Base-by-base conservation (phyloP, 306 rosid genomes). In the Arachis stenosperma region DNA sequence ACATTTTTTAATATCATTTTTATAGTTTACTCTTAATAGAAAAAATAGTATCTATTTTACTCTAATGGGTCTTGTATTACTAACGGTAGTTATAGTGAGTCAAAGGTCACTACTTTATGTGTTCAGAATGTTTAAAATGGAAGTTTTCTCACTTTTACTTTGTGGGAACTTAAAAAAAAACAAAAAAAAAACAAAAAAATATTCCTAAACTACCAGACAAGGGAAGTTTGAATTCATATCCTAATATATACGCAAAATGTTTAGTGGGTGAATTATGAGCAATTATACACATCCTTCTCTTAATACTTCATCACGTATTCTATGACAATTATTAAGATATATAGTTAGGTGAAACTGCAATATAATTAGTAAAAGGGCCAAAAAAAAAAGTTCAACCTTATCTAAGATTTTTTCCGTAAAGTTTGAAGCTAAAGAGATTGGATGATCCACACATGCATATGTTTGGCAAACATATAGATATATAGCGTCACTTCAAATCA, bases 321-420 rank as follows among this genome's bases (percentile, higher is more conserved):
- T 33, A 52, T 61, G 69, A 40, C 81, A 44, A 75, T 67, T 46
- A 75, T 58, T 43, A 36, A 43, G 71, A 30, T 51, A 22, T 22
- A 22, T 22, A 2, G 83, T 78, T 82, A 29, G 81, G 81, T 65
- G 74, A 75, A 67, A 75, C 36, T 52, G 77, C 81, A 75, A 22
- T 22, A 22, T 22, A 22, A 52, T 64, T 43, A 17, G 6, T 33
- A 33, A 33, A 41, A 64, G 29, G 36, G 11, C 37, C 37, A 33
- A 33, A 33, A 33, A 8, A 3, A 37, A 58, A 74, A 46, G 47
- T 69, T 74, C 41, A 47, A 69, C 73, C 75, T 57, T 69, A 69
- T 62, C 80, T 74, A 57, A 27, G 27, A 22, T 22, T 63, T 79
- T 69, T 68, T 33, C 15, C 63, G 6, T 77, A 54, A 73, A 74